Percentiles rank a stretch among this genome's conserved stretches.
These are phyloP conservation scores for Vitis hybrid DNA, from an alignment of 177 flowering plant species.

Conservation along the genomic window DNA sequence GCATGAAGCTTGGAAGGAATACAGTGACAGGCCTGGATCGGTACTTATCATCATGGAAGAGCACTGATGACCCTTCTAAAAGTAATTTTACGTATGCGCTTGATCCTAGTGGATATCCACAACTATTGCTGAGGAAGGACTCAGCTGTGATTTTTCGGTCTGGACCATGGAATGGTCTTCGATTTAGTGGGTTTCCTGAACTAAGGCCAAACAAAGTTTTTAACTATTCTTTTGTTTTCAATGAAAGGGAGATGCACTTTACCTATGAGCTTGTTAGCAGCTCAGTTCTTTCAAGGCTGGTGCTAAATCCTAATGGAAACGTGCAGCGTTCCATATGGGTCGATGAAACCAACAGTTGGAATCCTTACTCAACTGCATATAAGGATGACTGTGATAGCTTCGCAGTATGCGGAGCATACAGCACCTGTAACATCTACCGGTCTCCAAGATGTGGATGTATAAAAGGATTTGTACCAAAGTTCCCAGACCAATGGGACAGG, in stretches of 20 bases:
- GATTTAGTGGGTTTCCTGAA: constrained; percentile 20
- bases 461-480: too few species aligned
- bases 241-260: constrained; percentile 11
- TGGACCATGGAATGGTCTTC: constrained; percentile 23
- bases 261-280: neutral
- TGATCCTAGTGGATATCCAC: constrained; percentile 14
- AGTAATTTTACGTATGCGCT: constrained; percentile 12
- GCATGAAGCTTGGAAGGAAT: constrained; percentile 14
- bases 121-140: constrained; percentile 3
- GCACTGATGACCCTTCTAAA: neutral
- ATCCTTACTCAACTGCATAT: neutral
- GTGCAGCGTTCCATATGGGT: constrained; percentile 8
- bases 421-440: too few species aligned
- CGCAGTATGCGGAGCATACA: constrained; percentile 7
- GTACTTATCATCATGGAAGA: constrained; percentile 23
- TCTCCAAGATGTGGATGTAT: too few species aligned
- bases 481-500: too few species aligned
- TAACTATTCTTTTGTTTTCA: neutral
- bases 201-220: neutral
- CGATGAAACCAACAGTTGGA: too few species aligned
- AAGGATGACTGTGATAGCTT: constrained; percentile 19
- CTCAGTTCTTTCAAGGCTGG: constrained; percentile 1
- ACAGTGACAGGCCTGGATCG: neutral
- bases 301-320: constrained; percentile 1
- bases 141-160: neutral